These are phyloP conservation scores for Obba rivulosa DNA, from an alignment of 768 basidiomycete species.

Conservation along the genomic window DNA sequence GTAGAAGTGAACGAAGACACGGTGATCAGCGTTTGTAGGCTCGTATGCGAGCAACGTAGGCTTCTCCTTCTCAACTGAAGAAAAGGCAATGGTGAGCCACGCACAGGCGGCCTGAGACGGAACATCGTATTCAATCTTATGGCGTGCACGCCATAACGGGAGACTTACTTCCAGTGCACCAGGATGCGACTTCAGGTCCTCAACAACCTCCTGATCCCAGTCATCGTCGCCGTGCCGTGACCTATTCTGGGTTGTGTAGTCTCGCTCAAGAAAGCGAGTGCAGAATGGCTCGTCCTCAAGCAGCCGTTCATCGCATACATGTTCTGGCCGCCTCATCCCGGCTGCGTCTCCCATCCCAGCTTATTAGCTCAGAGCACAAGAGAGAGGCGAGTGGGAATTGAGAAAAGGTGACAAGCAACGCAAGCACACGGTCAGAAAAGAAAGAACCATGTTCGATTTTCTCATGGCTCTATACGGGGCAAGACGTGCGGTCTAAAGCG, in stretches of 20 bases:
- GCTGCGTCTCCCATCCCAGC: too few species aligned
- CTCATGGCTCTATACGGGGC: too few species aligned
- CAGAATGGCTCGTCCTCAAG: constrained; percentile 21
- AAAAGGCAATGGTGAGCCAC: background rate
- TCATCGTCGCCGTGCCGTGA: constrained; percentile 1
- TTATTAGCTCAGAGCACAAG: too few species aligned
- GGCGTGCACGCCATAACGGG: background rate
- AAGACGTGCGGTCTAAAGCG: too few species aligned
- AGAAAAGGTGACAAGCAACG: too few species aligned
- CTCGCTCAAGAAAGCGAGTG: constrained; percentile 7
- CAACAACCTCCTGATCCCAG: constrained; percentile 4
- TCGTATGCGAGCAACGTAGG: background rate
- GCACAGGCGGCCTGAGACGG: background rate
- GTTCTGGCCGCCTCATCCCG: constrained; percentile 9
- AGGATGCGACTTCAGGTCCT: background rate
- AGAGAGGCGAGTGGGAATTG: too few species aligned
- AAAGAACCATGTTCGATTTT: too few species aligned
- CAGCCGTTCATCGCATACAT: constrained; percentile 14
- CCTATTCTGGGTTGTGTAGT: background rate
- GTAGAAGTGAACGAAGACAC: constrained; percentile 23
- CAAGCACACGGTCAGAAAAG: too few species aligned
- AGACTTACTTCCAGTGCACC: background rate
- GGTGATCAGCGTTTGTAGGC: background rate
- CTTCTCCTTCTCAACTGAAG: background rate
- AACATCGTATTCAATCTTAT: background rate